Evolutionary conservation across 2,329 filamentous ascomycete genomes (phyloP).

Genomic region (Monosporascus sp.): DNA sequence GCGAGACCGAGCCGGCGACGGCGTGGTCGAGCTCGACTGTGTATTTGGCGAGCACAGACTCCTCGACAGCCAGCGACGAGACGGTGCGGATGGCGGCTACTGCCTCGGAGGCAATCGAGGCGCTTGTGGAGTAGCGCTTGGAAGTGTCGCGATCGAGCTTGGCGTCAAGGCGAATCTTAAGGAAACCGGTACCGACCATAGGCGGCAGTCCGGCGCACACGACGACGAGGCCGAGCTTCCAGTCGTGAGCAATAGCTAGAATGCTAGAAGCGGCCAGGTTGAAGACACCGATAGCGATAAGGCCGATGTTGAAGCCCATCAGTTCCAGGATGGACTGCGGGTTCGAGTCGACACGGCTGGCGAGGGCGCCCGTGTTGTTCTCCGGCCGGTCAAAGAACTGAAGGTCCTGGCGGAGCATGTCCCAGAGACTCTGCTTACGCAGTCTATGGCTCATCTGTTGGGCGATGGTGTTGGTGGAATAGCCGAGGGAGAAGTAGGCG

Average conservation of each 20-base stretch:
- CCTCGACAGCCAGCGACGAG: constrained; percentile 32
- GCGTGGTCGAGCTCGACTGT: constrained; percentile 23
- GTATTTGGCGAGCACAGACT: constrained; percentile 28
- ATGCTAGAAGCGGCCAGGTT: constrained; percentile 34
- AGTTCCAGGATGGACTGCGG: constrained; percentile 40
- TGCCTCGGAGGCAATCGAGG: constrained; percentile 40
- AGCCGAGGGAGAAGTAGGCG: constrained; percentile 30
- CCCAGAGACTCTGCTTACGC: constrained; percentile 22
- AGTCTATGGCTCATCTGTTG: constrained; percentile 30
- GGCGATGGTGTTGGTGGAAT: constrained; percentile 19
- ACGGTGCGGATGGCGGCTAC: constrained; percentile 40
- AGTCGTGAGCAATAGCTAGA: constrained; percentile 35
- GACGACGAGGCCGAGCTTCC: constrained; percentile 39
- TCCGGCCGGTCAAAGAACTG: constrained; percentile 29
- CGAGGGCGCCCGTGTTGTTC: constrained; percentile 29
- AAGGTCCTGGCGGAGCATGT: constrained; percentile 34
- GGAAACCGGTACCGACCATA: constrained; percentile 33
- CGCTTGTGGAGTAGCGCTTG: constrained; percentile 26
- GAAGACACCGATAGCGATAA: constrained; percentile 36
- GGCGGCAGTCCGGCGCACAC: constrained; percentile 36
- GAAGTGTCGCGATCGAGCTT: constrained; percentile 15
- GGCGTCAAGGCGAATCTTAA: constrained; percentile 33
- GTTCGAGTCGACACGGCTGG: constrained; percentile 23
- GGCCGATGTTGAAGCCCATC: constrained; percentile 34
- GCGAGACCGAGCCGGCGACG: neutral